Base-by-base conservation (phyloP, 352 stramenopile genomes). In the Phytophthora tentaculata region DNA sequence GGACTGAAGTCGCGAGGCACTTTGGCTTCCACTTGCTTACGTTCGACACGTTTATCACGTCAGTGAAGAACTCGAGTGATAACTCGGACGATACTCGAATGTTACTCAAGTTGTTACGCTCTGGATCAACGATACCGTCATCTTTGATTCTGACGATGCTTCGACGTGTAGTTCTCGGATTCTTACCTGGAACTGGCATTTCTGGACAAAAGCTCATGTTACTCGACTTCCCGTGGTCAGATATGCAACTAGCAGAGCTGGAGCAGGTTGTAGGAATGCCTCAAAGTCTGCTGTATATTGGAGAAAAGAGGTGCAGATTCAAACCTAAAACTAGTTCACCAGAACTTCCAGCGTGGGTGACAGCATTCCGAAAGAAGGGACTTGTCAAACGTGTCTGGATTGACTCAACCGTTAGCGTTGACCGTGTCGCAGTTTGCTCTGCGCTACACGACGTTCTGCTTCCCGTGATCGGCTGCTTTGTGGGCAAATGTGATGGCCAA, bases 191-290 rank as follows among this genome's bases (percentile, higher is more conserved):
- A 56, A 51, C 3, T 22, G 39, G 16, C 37, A 53, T 14, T 9
- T 39, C 47, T 22, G 43, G 49, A 0, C 77, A 84, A 37, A 79
- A 79, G 23, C 80, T 86, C 47, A 22, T 90, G 19, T n/a, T 90
- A 10, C 22, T 71, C 5, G 79, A 71, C 0, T 90, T 90, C 16
- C 76, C 77, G 17, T 81, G 75, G 73, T 51, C 43, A 2, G 22
- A 76, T 4, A 58, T 82, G 0, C 56, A 64, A 24, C 51, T 63
- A 37, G 48, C 24, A 1, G 70, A 72, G 19, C 56, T 88, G n/a
- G 77, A 86, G 24, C 32, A 62, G 28, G 20, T 9, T 17, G 60
- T 90, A 14, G 73, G 68, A 8, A 61, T 26, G 14, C 67, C 67
- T 39, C 32, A 62, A 23, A 51, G 63, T n/a, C 47, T 76, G 8